Percentiles rank a stretch among this genome's conserved stretches.
phyloP scores from a whole-genome alignment of 2,329 filamentous ascomycete genomes.

The Talaromyces sp. region DNA sequence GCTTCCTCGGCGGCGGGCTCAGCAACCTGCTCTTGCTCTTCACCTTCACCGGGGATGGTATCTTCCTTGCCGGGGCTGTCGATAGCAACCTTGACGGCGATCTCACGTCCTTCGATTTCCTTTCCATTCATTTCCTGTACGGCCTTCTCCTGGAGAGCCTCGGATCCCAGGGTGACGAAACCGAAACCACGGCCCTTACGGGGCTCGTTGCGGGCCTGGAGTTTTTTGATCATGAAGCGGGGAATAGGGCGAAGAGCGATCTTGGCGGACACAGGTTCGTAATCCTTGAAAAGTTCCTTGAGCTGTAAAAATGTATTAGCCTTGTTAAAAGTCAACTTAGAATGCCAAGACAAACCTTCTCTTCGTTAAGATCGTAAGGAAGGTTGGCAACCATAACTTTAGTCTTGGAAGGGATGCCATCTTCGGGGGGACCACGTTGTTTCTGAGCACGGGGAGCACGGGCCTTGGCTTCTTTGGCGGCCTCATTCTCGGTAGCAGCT shows the following conservation, averaged over 20 bases:
- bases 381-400: conserved; percentile 99
- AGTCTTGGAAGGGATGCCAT: conserved; percentile 97
- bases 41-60: conserved; percentile 30
- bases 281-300: conserved; percentile 92
- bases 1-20: conserved; percentile 45
- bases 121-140: conserved; percentile 99
- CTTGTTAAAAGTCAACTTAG: conserved; percentile 20
- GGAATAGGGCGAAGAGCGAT: conserved; percentile 97
- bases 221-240: conserved; percentile 99
- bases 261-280: conserved; percentile 92
- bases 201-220: conserved; percentile 93
- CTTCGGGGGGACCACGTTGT: conserved; percentile 93
- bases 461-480: conserved; percentile 38
- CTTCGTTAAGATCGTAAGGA: conserved; percentile 95
- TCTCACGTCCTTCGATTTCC: conserved; percentile 97
- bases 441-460: conserved; percentile 56
- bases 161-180: conserved; percentile 91
- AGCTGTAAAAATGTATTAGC: conserved; percentile 59
- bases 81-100: conserved; percentile 99
- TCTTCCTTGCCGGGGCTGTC: conserved; percentile 99
- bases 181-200: conserved; percentile 99
- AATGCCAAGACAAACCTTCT: conserved; percentile 66
- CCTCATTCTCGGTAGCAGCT: conserved; percentile 48
- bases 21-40: conserved; percentile 19
- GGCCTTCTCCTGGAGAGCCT: conserved; percentile 96